These are phyloP conservation scores for grape (Vitis vinifera) DNA, from an alignment of 164 flowering plant genomes.

Conservation along the genomic window DNA sequence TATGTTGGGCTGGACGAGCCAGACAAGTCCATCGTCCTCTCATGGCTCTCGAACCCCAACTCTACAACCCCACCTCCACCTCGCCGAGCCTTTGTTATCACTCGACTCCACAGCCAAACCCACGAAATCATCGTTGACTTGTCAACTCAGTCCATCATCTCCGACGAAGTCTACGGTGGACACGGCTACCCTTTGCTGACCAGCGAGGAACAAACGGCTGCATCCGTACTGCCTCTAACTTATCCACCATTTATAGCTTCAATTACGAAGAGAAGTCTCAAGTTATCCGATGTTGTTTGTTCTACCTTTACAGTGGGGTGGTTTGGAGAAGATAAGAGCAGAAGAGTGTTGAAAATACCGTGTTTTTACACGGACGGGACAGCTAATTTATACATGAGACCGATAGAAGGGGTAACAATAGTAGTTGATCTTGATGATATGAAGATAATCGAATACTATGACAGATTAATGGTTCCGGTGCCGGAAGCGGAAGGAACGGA, in stretches of 20 bases:
- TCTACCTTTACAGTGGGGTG: slow-evolving; percentile 38
- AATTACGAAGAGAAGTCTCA: slow-evolving; percentile 38
- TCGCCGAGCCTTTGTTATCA: slow-evolving; percentile 31
- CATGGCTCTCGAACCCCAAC: slow-evolving; percentile 22
- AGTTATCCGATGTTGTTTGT: slow-evolving; percentile 42
- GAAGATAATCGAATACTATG: slow-evolving; percentile 37
- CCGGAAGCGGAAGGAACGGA: slow-evolving; percentile 58
- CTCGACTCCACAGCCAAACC: slow-evolving; percentile 13
- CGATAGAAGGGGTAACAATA: slow-evolving; percentile 50
- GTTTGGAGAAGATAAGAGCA: slow-evolving; percentile 44
- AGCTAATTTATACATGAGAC: slow-evolving; percentile 43
- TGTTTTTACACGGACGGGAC: slow-evolving; percentile 42
- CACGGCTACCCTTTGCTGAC: too few species aligned
- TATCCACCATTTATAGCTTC: slow-evolving; percentile 41
- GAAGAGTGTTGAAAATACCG: slow-evolving; percentile 27
- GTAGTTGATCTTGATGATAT: slow-evolving; percentile 49
- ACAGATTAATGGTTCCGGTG: slow-evolving; percentile 32
- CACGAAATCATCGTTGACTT: slow-evolving; percentile 29
- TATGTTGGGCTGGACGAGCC: slow-evolving; percentile 50
- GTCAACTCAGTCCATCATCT: too few species aligned
- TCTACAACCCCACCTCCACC: slow-evolving; percentile 7
- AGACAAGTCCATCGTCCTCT: slow-evolving; percentile 25
- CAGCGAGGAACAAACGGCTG: too few species aligned
- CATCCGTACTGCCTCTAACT: slow-evolving; percentile 14
- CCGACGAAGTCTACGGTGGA: too few species aligned